Conservation (phyloP, 345 rosid genomes). For the Camelina neglecta region DNA sequence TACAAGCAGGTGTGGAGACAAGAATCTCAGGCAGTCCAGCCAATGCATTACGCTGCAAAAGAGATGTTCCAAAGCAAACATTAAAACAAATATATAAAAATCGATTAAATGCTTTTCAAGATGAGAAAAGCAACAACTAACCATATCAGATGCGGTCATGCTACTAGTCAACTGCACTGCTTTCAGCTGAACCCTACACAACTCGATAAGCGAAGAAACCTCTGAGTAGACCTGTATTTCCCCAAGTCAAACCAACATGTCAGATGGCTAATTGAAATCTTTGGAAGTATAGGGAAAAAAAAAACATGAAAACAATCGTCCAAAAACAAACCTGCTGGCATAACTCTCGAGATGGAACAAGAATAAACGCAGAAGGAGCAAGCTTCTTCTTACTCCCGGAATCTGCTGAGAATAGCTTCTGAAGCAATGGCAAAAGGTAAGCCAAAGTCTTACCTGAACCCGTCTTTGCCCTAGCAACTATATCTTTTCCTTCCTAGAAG, state of each 20-base stretch:
- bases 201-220: constrained; percentile 65
- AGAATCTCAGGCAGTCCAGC: constrained; percentile 78
- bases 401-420: constrained; percentile 64
- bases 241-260: background rate
- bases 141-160: constrained; percentile 80
- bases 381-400: constrained; percentile 54
- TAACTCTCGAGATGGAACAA: constrained; percentile 83
- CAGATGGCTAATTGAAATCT: background rate
- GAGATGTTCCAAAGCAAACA: background rate
- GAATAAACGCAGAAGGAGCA: constrained; percentile 76
- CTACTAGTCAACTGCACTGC: constrained; percentile 69
- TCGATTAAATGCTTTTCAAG: background rate
- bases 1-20: constrained; percentile 82
- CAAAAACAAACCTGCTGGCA: constrained; percentile 66
- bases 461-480: constrained; percentile 85
- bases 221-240: constrained; percentile 65
- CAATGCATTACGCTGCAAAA: constrained; percentile 68
- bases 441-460: constrained; percentile 94
- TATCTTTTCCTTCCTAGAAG: constrained; percentile 83
- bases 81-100: background rate
- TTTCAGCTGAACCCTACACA: constrained; percentile 81
- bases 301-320: background rate
- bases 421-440: constrained; percentile 84
- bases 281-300: background rate
- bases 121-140: constrained; percentile 36